Evolutionary conservation across 225 moss, liverwort and hornwort genomes (phyloP), one percentile per base, ranked within the genome.

Genomic region (Pseudisothecium myosuroides): DNA sequence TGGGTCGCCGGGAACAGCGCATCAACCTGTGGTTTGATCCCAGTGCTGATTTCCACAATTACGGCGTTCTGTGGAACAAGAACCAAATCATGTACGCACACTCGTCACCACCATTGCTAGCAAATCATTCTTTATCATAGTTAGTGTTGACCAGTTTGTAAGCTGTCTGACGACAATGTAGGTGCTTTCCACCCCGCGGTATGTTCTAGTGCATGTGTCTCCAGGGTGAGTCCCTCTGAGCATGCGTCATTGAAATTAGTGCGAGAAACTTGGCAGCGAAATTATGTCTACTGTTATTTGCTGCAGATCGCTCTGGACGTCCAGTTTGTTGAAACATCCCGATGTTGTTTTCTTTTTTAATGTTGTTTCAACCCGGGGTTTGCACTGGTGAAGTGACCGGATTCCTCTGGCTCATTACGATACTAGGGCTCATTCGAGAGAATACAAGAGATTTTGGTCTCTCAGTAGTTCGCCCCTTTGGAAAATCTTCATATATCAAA

Each of bases 21-120:
- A 90, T 92, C 45, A 92, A 89, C 83, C 88, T 95, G 34, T 96
- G 95, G 96, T 96, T 95, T 26, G 95, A 96, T 76, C 95, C 96
- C 58, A 92, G 91, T 26, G 59, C 83, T 7, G 92, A 93, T 68
- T 94, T 86, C 87, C 95, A 96, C 73, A 94, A 91, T 23, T 96
- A 96, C 85, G 89, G 92, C 39, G 88, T 94, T 37, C 58, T 96
- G 28, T 96, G 96, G 96, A 96, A 96, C 83, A 91, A 80, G 80
- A 75, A 94, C 24, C 88, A 91, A 59, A 84, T 96, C 83, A 76
- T 96, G 96, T 96, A 93, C 77, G 93, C 61, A 54, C 47, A 21
- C 81, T n/a, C 49, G 29, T 62, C 47, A 47, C 34, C 10, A 56
- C 50, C 80, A 56, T 56, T 24, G 50, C 83, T 50, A 23, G 50